Percentiles rank a stretch among this genome's conserved stretches.
Conservation (phyloP, 1,284 basidiomycete species). For the Dichomitus squalens region DNA sequence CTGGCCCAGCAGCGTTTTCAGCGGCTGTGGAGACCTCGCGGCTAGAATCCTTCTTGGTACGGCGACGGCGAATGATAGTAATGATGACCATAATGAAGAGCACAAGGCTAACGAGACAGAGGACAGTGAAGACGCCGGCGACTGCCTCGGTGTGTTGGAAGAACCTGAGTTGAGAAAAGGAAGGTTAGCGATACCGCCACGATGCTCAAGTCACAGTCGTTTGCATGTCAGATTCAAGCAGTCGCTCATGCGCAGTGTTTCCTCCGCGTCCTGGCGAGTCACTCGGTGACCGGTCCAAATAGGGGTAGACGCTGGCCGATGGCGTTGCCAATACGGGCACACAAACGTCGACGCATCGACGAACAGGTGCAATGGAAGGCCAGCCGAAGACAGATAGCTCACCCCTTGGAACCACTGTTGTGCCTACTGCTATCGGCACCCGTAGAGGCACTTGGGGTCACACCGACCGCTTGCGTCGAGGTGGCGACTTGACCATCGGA, state of each 20-base stretch:
- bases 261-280: no score
- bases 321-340: no score
- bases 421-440: neutral
- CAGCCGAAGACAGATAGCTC: neutral
- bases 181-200: neutral
- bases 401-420: slow-evolving; percentile 7
- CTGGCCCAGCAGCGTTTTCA: slow-evolving; percentile 33
- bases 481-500: slow-evolving; percentile 16
- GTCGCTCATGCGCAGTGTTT: no score
- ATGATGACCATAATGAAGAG: slow-evolving; percentile 55
- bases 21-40: slow-evolving; percentile 68
- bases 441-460: neutral
- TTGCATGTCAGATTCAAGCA: no score
- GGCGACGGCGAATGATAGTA: slow-evolving; percentile 57
- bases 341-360: no score
- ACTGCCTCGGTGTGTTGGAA: slow-evolving; percentile 72
- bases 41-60: slow-evolving; percentile 66
- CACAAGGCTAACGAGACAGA: slow-evolving; percentile 58
- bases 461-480: slow-evolving; percentile 10
- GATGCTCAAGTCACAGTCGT: no score
- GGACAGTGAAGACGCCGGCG: slow-evolving; percentile 69
- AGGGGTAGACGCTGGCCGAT: no score
- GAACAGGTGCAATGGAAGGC: no score
- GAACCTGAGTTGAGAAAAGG: slow-evolving; percentile 48
- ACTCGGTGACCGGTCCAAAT: no score